Evolutionary conservation across 2,329 filamentous ascomycete genomes (phyloP), one percentile per base, ranked within the genome.

Genomic region (Pseudonectria foliicola): DNA sequence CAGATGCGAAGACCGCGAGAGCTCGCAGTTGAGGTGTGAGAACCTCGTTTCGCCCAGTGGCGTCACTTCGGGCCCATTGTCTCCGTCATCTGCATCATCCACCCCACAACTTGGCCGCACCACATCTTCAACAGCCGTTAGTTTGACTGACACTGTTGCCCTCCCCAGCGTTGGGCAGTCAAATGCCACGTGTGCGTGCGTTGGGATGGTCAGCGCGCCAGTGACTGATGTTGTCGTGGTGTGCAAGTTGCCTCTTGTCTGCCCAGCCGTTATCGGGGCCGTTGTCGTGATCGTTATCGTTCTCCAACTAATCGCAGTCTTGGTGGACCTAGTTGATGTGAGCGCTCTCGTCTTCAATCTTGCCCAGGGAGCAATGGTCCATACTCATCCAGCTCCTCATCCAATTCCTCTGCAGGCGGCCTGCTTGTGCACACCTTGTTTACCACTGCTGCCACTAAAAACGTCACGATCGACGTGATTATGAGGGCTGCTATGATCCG

Each of bases 401-500:
- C 27, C n/a, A 23, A 6, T 15, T 14, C 11, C 12, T 10, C 8
- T 11, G 27, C 13, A 10, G 29, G 5, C 12, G 31, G 27, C 23
- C 36, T 39, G 12, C 33, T 30, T 7, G 10, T 18, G 13, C 42
- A 35, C 4, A 51, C 49, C 33, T 40, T 45, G 13, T 40, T 43
- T 7, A 53, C 45, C 5, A 46, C 49, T 13, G 46, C 50, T 6
- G 50, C 50, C 2, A 51, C 45, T 11, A 51, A 39, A 6, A 54
- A 36, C 1, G 45, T 42, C 4, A 53, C 49, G 7, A 54, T 35
- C 5, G 48, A 42, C 4, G 44, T 37, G 33, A 52, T 41, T 21
- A 54, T 49, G 3, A 52, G 39, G 5, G 48, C 50, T 3, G 50
- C 35, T 27, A 48, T 14, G 13, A 54, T 38, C 13, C 45, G 34